Conservation (phyloP, 768 basidiomycete species). For the Kwoniella mangroviensis region DNA sequence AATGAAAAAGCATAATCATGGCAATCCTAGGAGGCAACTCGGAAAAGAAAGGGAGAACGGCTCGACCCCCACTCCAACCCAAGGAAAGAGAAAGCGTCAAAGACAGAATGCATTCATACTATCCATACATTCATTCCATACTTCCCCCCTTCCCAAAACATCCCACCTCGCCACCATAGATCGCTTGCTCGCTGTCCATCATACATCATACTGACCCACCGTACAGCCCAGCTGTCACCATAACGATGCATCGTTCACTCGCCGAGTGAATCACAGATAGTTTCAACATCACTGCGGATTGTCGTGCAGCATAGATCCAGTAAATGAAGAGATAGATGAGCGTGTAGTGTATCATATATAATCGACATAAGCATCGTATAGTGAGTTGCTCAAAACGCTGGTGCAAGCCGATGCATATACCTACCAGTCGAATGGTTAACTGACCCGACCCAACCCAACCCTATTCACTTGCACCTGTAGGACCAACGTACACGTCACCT, state of each 20-base stretch:
- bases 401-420: too few species aligned
- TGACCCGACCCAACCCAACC: background rate
- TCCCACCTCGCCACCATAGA: conserved; percentile 13
- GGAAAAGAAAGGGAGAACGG: conserved; percentile 5
- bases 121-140: conserved; percentile 12
- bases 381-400: background rate
- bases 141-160: background rate
- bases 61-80: background rate
- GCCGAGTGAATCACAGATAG: background rate
- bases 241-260: background rate
- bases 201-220: conserved; percentile 2
- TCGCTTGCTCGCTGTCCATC: conserved; percentile 5
- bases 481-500: background rate
- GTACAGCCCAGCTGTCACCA: background rate
- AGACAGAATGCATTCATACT: background rate
- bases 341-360: background rate
- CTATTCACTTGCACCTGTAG: background rate
- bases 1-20: background rate
- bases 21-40: background rate
- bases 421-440: background rate
- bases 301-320: background rate
- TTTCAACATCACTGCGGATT: too few species aligned
- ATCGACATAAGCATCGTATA: background rate
- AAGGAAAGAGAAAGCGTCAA: background rate
- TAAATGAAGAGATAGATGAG: background rate